Evolutionary conservation across 2,329 filamentous ascomycete genomes (phyloP), one percentile per base, ranked within the genome.

Genomic region (Nothomitra cinnamomea): DNA sequence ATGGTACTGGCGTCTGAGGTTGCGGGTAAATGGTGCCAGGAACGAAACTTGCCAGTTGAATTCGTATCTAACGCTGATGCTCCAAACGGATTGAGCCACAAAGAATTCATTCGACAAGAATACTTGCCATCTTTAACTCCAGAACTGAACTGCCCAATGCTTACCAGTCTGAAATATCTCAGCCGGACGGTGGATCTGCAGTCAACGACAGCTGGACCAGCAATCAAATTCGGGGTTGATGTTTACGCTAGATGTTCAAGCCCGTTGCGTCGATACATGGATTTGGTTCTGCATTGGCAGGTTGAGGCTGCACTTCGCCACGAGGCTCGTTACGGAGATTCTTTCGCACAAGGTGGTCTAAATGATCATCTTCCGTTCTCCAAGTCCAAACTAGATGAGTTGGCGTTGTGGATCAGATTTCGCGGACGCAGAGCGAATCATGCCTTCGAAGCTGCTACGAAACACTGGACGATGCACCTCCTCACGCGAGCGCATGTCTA

Each of bases 241-340:
- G 62, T 69, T 24, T 82, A 82, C 59, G 64, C 72, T 55, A 80
- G 77, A 64, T 71, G 72, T 51, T 82, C 79, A 0, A 79, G 74
- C 60, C 79, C 79, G 1, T 67, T 83, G 21, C 74, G 79, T 51
- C 71, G 79, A 38, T 82, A 76, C 62, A 70, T 68, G 48, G 79
- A 83, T 62, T 70, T 82, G 61, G 69, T 82, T 47, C 67, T 71
- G 10, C 78, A 82, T 61, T 82, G 79, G 71, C 79, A 83, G 58
- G 79, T 81, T 48, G 78, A 82, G 66, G 74, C 78, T 5, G 77
- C 76, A 1, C 59, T 83, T 41, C 74, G 75, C 10, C 70, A 75
- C 56, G 78, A 82, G 63, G 69, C 72, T 10, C 60, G 64, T 28
- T 67, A 69, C 3, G 70, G 71, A 49, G 4, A 35, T 21, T 36